Percentiles rank a stretch among this genome's conserved stretches.
Conservation (phyloP, 805 yeast species). For the Candida vartiovaarae region DNA sequence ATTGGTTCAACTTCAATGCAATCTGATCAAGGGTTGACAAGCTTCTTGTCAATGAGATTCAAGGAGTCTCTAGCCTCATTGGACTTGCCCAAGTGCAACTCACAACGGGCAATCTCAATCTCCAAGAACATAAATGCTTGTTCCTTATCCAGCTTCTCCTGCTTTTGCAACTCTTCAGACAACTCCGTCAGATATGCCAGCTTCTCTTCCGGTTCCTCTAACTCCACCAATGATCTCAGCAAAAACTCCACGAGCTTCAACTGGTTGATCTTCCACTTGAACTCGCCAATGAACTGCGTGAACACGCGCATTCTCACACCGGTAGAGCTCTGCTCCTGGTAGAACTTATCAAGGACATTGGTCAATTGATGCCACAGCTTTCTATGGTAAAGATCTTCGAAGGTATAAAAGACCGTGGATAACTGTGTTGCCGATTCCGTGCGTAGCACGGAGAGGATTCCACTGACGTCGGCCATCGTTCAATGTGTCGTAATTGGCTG, state of each 20-base stretch:
- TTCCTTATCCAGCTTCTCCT: slow-evolving; percentile 30
- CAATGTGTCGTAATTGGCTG: too few relatives aligned
- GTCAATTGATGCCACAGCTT: slow-evolving; percentile 95
- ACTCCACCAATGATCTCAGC: slow-evolving; percentile 42
- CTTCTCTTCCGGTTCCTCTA: slow-evolving; percentile 37
- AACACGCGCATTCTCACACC: slow-evolving; percentile 60
- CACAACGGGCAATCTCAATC: slow-evolving; percentile 69
- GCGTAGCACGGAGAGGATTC: slow-evolving; percentile 40
- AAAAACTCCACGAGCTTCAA: slow-evolving; percentile 74
- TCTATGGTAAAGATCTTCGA: slow-evolving; percentile 83
- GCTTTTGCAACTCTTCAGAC: slow-evolving; percentile 37
- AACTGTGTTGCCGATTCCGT: slow-evolving; percentile 61
- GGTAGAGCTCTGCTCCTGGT: slow-evolving; percentile 42
- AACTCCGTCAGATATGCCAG: slow-evolving; percentile 40
- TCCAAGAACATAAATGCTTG: slow-evolving; percentile 55
- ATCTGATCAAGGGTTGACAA: slow-evolving; percentile 51
- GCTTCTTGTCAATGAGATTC: slow-evolving; percentile 48
- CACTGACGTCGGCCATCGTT: slow-evolving; percentile 17
- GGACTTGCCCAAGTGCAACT: slow-evolving; percentile 47
- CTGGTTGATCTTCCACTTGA: slow-evolving; percentile 68
- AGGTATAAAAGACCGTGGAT: slow-evolving; percentile 50
- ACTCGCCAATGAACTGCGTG: slow-evolving; percentile 59
- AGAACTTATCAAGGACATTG: slow-evolving; percentile 53
- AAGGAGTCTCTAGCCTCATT: slow-evolving; percentile 61
- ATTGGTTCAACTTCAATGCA: slow-evolving; percentile 66